Conservation (phyloP, 1,284 basidiomycete species). For the Paramarasmius palmivorus region DNA sequence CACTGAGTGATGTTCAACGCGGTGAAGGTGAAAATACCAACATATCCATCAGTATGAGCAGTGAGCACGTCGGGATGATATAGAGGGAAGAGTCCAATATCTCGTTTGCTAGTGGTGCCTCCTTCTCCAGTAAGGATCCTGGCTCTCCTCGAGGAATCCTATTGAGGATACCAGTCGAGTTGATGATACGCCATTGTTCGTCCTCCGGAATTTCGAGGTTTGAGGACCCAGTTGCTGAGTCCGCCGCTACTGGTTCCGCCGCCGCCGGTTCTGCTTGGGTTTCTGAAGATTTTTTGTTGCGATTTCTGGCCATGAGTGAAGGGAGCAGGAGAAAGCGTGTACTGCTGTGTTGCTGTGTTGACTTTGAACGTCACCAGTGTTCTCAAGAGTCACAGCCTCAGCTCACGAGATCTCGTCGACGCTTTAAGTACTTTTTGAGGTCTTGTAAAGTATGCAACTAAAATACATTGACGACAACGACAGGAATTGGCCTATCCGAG, state of each 20-base stretch:
- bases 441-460: too few species aligned
- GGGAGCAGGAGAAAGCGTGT: too few species aligned
- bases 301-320: too few species aligned
- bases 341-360: background rate
- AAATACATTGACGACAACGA: too few species aligned
- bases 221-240: slow-evolving; percentile 18
- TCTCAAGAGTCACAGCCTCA: slow-evolving; percentile 5
- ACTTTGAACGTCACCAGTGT: background rate
- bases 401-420: background rate
- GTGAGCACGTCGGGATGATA: slow-evolving; percentile 69
- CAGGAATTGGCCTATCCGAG: too few species aligned
- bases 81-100: slow-evolving; percentile 62
- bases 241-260: too few species aligned
- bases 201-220: slow-evolving; percentile 59
- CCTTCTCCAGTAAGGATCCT: slow-evolving; percentile 27
- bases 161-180: slow-evolving; percentile 64
- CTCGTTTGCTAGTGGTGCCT: slow-evolving; percentile 61
- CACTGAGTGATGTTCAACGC: background rate
- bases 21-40: slow-evolving; percentile 35
- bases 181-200: slow-evolving; percentile 76
- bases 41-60: slow-evolving; percentile 79
- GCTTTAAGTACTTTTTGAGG: background rate
- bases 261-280: too few species aligned
- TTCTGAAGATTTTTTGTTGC: too few species aligned
- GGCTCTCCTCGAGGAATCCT: slow-evolving; percentile 29